A percentile compares a stretch with the other conserved stretches of the same genome.
phyloP scores from a whole-genome alignment of 768 basidiomycete genomes.

The Chlorophyllum brunneum region DNA sequence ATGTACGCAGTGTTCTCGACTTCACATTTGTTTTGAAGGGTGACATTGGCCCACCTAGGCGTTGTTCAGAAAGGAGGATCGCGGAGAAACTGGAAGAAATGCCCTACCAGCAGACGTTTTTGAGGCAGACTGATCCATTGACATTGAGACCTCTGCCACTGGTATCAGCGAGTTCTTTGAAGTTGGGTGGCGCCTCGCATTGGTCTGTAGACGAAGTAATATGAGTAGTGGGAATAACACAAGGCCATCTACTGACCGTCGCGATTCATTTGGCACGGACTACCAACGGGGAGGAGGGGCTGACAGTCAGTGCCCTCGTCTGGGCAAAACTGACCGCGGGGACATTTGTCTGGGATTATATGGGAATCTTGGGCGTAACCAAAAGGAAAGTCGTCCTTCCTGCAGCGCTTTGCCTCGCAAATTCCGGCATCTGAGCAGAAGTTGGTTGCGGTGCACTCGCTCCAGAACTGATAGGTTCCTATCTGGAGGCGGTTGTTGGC shows the following conservation, averaged over 20 bases:
- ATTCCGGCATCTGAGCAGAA: constrained; percentile 53
- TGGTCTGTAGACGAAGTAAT: constrained; percentile 50
- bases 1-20: constrained; percentile 81
- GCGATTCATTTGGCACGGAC: constrained; percentile 79
- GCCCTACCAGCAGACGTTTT: constrained; percentile 77
- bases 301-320: constrained; percentile 78
- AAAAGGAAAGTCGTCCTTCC: constrained; percentile 75
- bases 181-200: constrained; percentile 69
- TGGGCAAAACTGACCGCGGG: constrained; percentile 68
- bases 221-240: background rate
- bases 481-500: constrained; percentile 63
- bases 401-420: constrained; percentile 66
- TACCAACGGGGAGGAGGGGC: constrained; percentile 52
- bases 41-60: constrained; percentile 74
- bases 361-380: constrained; percentile 45
- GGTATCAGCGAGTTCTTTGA: constrained; percentile 55
- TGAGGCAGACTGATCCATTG: constrained; percentile 83
- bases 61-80: background rate
- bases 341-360: constrained; percentile 58
- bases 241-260: constrained; percentile 52
- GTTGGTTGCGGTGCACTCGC: constrained; percentile 68
- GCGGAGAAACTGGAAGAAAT: background rate
- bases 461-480: constrained; percentile 77
- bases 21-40: constrained; percentile 56
- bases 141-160: constrained; percentile 66